A percentile compares a stretch with the other conserved stretches of the same genome.
Conservation (phyloP, 345 rosid species). For the Citrus reticulata region DNA sequence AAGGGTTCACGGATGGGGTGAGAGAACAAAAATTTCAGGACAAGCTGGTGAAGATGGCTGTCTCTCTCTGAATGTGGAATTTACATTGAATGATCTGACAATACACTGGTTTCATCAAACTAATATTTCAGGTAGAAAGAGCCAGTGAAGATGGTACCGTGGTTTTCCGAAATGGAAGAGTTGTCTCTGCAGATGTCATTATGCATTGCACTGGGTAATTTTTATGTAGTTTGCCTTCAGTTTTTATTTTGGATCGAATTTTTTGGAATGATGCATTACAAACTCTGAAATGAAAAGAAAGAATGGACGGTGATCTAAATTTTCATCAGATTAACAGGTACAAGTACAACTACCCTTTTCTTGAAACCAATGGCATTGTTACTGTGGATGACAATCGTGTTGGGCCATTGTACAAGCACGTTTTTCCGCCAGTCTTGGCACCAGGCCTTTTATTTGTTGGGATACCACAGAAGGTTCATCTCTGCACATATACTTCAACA, state of each 20-base stretch:
- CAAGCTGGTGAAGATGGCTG: neutral
- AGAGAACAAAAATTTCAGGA: too few relatives aligned
- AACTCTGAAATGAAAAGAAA: too few relatives aligned
- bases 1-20: neutral
- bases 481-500: neutral
- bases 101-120: neutral
- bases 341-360: slow-evolving; percentile 80
- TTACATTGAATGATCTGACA: slow-evolving; percentile 6
- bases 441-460: slow-evolving; percentile 66
- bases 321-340: slow-evolving; percentile 39
- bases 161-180: slow-evolving; percentile 52
- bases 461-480: neutral
- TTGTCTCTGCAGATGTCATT: slow-evolving; percentile 46
- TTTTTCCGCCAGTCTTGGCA: slow-evolving; percentile 66
- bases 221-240: neutral
- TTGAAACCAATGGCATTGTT: slow-evolving; percentile 66
- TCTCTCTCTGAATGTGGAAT: neutral
- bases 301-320: neutral
- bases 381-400: slow-evolving; percentile 73
- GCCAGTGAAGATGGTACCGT: slow-evolving; percentile 59
- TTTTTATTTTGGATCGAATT: neutral
- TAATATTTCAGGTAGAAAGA: slow-evolving; percentile 49
- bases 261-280: neutral
- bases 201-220: slow-evolving; percentile 80
- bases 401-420: slow-evolving; percentile 67